These are phyloP conservation scores for Claviceps sp. DNA, from an alignment of 2,329 filamentous ascomycete species.

Conservation along the genomic window DNA sequence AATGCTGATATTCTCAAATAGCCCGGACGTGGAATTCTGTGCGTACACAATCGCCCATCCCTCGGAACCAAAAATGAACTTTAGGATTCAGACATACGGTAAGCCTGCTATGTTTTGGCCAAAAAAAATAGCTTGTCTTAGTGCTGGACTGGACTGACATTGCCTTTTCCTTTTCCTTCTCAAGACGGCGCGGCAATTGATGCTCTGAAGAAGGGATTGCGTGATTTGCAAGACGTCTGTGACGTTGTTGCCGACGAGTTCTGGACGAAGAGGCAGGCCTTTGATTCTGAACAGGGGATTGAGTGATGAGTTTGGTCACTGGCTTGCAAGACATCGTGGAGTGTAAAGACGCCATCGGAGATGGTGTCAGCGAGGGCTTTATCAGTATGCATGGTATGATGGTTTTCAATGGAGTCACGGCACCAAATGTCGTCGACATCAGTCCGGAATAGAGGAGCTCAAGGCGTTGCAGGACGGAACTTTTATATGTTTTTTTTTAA, in stretches of 20 bases:
- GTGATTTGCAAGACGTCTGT: conserved; percentile 80
- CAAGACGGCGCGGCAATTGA: conserved; percentile 68
- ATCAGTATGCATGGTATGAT: conserved; percentile 6
- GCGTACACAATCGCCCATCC: conserved; percentile 97
- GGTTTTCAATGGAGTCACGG: not conserved
- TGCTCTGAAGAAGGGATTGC: conserved; percentile 79
- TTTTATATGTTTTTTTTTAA: conserved; percentile 5
- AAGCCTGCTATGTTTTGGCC: conserved; percentile 17
- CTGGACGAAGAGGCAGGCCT: conserved; percentile 37
- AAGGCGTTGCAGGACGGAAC: conserved; percentile 19
- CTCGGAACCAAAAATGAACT: conserved; percentile 90
- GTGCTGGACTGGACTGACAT: conserved; percentile 1
- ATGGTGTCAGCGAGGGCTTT: not conserved
- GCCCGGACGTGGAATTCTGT: conserved; percentile 93
- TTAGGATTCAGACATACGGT: conserved; percentile 96
- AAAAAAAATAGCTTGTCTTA: conserved; percentile 6
- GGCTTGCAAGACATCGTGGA: not conserved
- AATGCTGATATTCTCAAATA: conserved; percentile 22
- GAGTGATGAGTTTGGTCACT: conserved; percentile 13
- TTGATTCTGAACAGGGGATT: conserved; percentile 21
- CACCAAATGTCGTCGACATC: not conserved
- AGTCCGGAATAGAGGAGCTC: conserved; percentile 12
- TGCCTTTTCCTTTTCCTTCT: not conserved
- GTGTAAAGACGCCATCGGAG: not conserved
- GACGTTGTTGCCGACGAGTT: conserved; percentile 93